Evolutionary conservation across 2,329 filamentous ascomycete species (phyloP).

Genomic region (Microsporum canis): DNA sequence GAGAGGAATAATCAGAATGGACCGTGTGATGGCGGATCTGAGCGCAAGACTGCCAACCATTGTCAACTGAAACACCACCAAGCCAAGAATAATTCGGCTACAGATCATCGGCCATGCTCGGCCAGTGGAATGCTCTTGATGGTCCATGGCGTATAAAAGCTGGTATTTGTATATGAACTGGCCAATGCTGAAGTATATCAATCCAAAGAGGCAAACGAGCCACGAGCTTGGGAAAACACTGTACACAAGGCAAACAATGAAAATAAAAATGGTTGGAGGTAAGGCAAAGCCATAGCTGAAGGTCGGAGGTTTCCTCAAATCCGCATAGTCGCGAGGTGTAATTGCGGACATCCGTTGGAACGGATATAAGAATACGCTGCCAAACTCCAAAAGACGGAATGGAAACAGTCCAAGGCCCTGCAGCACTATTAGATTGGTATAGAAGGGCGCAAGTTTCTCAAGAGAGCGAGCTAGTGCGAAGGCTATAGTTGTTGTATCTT

Average conservation of each 20-base stretch:
- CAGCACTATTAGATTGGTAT: slow-evolving; percentile 85
- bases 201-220: slow-evolving; percentile 64
- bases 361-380: slow-evolving; percentile 72
- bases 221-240: slow-evolving; percentile 72
- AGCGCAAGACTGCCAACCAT: slow-evolving; percentile 79
- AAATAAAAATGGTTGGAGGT: slow-evolving; percentile 80
- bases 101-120: slow-evolving; percentile 95
- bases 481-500: slow-evolving; percentile 69
- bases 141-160: slow-evolving; percentile 94
- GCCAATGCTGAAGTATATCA: slow-evolving; percentile 58
- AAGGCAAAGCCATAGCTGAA: slow-evolving; percentile 97
- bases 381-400: slow-evolving; percentile 81
- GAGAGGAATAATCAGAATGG: slow-evolving; percentile 63
- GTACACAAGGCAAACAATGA: slow-evolving; percentile 93
- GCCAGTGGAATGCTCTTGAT: slow-evolving; percentile 86
- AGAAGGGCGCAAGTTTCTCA: slow-evolving; percentile 66
- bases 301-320: slow-evolving; percentile 66
- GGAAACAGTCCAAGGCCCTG: slow-evolving; percentile 91
- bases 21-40: slow-evolving; percentile 59
- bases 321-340: slow-evolving; percentile 79
- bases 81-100: slow-evolving; percentile 73
- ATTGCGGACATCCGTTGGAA: slow-evolving; percentile 66
- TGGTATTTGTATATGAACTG: slow-evolving; percentile 96
- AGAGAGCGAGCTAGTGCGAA: slow-evolving; percentile 64
- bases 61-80: slow-evolving; percentile 80